Conservation (phyloP, 1,284 basidiomycete species). For the Gymnopus androsaceus region DNA sequence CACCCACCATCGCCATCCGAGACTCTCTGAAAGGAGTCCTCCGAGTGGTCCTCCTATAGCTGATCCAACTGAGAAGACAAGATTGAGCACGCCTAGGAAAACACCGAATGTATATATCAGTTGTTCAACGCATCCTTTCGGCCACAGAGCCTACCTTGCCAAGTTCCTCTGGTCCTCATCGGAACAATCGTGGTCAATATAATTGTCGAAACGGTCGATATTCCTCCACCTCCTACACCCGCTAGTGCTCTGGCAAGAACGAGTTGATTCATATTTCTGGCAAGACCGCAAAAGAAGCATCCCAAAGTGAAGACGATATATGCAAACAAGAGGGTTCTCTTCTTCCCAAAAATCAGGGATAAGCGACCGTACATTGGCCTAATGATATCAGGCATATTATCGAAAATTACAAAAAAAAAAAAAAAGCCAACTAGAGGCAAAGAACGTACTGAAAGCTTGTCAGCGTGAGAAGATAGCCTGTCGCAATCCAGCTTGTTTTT, state of each 20-base stretch:
- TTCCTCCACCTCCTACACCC: slow-evolving; percentile 64
- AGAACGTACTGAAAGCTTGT: slow-evolving; percentile 58
- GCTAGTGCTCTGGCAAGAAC: slow-evolving; percentile 54
- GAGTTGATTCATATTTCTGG: slow-evolving; percentile 55
- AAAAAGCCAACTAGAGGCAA: background rate
- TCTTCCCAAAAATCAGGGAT: slow-evolving; percentile 66
- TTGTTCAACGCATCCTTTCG: background rate
- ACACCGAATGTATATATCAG: background rate
- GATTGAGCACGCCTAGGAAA: slow-evolving; percentile 50
- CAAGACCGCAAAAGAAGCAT: slow-evolving; percentile 52
- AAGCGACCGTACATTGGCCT: slow-evolving; percentile 65
- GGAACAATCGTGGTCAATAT: slow-evolving; percentile 64
- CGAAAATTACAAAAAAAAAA: background rate
- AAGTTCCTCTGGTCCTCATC: slow-evolving; percentile 59
- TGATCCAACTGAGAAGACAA: slow-evolving; percentile 56
- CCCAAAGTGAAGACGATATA: slow-evolving; percentile 57
- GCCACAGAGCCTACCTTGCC: slow-evolving; percentile 48
- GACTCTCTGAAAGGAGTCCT: slow-evolving; percentile 56
- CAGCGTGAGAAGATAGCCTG: slow-evolving; percentile 42
- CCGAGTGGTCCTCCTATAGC: slow-evolving; percentile 59
- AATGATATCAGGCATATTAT: background rate
- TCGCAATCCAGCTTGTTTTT: slow-evolving; percentile 67
- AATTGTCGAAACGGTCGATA: slow-evolving; percentile 63
- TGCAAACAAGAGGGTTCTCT: slow-evolving; percentile 55
- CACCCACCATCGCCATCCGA: slow-evolving; percentile 61